These are phyloP conservation scores for Prototheca stagnorum DNA, from an alignment of 163 green algal species.

Conservation along the genomic window DNA sequence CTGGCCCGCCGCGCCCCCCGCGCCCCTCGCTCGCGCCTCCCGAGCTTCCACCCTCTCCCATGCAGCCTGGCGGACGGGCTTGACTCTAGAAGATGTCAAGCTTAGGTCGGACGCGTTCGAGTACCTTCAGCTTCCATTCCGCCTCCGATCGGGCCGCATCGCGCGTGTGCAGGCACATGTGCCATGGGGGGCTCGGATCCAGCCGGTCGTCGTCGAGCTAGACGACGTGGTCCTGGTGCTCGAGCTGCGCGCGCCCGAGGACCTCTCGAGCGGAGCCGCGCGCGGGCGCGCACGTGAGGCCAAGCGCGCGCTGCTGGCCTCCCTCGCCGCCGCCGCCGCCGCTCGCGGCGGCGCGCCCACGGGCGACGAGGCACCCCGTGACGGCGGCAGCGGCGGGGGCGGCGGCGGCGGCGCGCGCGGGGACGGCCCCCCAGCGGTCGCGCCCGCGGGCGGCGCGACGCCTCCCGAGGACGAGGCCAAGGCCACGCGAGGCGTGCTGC, in stretches of 20 bases:
- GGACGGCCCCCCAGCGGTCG: no score
- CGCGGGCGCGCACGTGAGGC: constrained; percentile 30
- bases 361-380: not conserved
- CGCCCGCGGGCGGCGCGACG: no score
- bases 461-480: no score
- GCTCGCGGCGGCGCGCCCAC: not conserved
- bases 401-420: no score
- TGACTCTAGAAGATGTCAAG: constrained; percentile 54
- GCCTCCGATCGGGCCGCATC: constrained; percentile 40
- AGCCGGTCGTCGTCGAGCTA: constrained; percentile 13
- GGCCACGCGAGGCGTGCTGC: not conserved
- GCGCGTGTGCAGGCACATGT: constrained; percentile 49
- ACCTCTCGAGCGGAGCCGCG: constrained; percentile 38
- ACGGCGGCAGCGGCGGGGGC: not conserved
- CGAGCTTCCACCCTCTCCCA: no score
- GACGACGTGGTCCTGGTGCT: constrained; percentile 6
- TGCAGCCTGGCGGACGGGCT: constrained; percentile 33
- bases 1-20: not conserved
- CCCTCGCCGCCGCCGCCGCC: constrained; percentile 29
- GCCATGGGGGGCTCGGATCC: constrained; percentile 21
- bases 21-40: no score
- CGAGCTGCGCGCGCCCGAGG: constrained; percentile 21
- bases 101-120: constrained; percentile 65
- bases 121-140: constrained; percentile 62
- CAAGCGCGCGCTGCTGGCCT: constrained; percentile 54